Evolutionary conservation across 116 monocot species (phyloP).

Genomic region (Trichopus zeylanicus): DNA sequence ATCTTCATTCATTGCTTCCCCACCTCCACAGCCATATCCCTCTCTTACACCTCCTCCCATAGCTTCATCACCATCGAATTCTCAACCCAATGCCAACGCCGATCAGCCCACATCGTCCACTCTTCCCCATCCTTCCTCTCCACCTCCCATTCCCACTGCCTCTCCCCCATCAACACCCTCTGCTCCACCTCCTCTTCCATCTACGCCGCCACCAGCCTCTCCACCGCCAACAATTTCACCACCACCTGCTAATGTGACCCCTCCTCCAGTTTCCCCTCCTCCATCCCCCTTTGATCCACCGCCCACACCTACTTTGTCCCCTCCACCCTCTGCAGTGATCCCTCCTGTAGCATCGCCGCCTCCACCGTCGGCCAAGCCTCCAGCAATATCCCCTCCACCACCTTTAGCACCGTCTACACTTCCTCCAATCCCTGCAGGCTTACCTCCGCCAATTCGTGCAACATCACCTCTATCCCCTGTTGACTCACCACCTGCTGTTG

Average conservation of each 20-base stretch:
- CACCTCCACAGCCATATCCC: not conserved
- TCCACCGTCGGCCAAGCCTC: not conserved
- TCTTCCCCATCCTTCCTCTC: not conserved
- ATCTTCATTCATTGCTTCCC: constrained; percentile 2
- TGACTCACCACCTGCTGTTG: not conserved
- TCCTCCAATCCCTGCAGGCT: too few relatives aligned
- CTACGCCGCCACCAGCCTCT: not conserved
- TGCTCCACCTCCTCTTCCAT: not conserved
- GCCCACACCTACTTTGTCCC: not conserved
- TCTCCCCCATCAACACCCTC: not conserved
- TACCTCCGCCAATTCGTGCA: not conserved
- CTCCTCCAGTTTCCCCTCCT: constrained; percentile 8
- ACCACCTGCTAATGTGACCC: not conserved
- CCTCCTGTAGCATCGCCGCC: too few relatives aligned
- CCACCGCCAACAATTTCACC: not conserved
- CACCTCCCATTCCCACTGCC: constrained; percentile 6
- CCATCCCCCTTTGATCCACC: not conserved
- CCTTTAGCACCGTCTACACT: not conserved
- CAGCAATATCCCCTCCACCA: constrained; percentile 2
- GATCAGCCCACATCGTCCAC: not conserved
- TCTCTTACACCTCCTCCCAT: not conserved
- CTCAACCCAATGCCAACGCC: not conserved
- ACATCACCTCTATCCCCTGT: not conserved
- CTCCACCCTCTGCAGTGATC: constrained; percentile 1
- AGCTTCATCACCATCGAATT: constrained; percentile 4